These are phyloP conservation scores for Bauhinia variegata DNA, from an alignment of 306 rosid species.

Conservation along the genomic window DNA sequence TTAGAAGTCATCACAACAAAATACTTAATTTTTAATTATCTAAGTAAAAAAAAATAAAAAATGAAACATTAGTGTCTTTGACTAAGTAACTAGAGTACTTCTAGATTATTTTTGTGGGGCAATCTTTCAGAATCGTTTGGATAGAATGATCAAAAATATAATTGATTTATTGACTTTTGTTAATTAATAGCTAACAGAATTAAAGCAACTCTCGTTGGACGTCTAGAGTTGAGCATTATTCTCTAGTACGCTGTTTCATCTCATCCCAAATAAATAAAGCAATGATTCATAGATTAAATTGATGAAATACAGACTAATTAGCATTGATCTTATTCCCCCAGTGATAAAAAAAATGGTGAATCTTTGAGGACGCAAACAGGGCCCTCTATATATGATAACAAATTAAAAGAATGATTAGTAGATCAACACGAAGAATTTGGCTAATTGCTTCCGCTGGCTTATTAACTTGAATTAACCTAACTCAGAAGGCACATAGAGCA, in stretches of 20 bases:
- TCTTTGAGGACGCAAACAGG: slow-evolving; percentile 20
- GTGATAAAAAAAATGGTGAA: slow-evolving; percentile 2
- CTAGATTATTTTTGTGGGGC: no score
- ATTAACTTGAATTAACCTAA: slow-evolving; percentile 36
- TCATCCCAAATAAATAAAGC: slow-evolving; percentile 9
- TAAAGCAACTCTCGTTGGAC: background rate
- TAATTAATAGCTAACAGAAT: background rate
- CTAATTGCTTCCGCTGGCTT: slow-evolving; percentile 1
- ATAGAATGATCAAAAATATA: no score
- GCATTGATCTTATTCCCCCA: slow-evolving; percentile 1
- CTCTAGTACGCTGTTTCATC: background rate
- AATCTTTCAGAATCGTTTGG: no score
- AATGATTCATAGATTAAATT: slow-evolving; percentile 11
- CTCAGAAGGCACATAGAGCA: slow-evolving; percentile 46
- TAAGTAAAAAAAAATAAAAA: no score
- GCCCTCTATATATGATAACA: slow-evolving; percentile 1
- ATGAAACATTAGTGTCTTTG: no score
- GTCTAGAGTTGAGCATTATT: background rate
- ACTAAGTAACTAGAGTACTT: no score
- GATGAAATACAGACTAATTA: slow-evolving; percentile 25
- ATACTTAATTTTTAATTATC: no score
- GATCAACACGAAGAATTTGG: no score
- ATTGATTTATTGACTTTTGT: background rate
- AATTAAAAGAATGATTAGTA: slow-evolving; percentile 19
- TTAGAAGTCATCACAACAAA: no score